These are phyloP conservation scores for Chlorella sp. DNA, from an alignment of 139 green algal genomes.

Conservation along the genomic window DNA sequence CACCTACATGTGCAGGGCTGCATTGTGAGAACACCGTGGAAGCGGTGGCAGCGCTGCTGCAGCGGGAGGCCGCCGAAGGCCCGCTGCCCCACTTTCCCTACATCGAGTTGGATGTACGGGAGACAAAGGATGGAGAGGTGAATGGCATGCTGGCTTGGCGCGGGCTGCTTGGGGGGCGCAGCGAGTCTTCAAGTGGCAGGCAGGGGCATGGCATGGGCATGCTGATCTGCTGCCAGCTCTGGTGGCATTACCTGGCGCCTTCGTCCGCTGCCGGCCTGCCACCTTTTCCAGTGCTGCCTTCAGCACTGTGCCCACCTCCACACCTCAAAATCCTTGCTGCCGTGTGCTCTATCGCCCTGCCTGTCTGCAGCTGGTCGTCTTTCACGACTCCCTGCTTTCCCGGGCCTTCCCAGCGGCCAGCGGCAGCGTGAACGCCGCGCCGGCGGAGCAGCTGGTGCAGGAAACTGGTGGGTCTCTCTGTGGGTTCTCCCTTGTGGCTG, in stretches of 20 bases:
- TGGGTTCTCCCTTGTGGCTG: too few species aligned
- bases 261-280: not conserved
- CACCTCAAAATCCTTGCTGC: not conserved
- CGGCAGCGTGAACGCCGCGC: not conserved
- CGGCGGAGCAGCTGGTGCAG: not conserved
- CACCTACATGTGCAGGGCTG: not conserved
- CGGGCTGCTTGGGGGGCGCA: not conserved
- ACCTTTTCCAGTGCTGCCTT: not conserved
- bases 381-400: slow-evolving; percentile 25
- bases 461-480: not conserved
- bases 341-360: not conserved
- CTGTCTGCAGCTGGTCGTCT: slow-evolving; percentile 26
- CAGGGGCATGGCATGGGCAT: not conserved
- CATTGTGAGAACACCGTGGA: slow-evolving; percentile 38
- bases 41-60: slow-evolving; percentile 6
- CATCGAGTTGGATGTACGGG: slow-evolving; percentile 42
- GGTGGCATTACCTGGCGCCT: too few species aligned
- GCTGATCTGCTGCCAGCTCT: too few species aligned
- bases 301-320: not conserved
- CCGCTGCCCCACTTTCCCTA: slow-evolving; percentile 24
- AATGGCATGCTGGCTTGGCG: not conserved
- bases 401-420: not conserved
- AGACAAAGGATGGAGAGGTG: slow-evolving; percentile 40
- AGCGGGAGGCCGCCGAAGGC: not conserved
- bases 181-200: not conserved